Evolutionary conservation across 176 grass and related monocot species (phyloP), one percentile per base, ranked within the genome.

Genomic region (Secale cereale): DNA sequence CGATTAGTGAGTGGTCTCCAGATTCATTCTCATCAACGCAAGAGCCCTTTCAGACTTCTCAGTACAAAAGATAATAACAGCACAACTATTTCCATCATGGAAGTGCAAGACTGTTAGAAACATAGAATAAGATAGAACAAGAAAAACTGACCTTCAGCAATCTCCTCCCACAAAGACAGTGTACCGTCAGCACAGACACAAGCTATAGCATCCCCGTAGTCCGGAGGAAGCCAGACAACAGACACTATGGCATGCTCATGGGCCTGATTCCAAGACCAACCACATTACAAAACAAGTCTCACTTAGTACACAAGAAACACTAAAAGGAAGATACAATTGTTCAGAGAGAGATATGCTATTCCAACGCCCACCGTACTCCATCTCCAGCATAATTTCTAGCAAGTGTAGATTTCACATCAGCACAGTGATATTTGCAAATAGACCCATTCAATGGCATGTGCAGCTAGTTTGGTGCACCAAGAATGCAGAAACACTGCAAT

Each of bases 141-240:
- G 65, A 79, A 19, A 40, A 88, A 73, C 59, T 71, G 5, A 96
- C 97, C 97, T 85, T 86, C 89, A 77, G 71, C 81, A 80, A 89
- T 68, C 78, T 99, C 97, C 83, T 99, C 97, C 94, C 97, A 99
- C 72, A 99, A 87, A 39, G 97, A 99, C n/a, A 99, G 82, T 4
- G 86, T 88, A 46, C 94, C 90, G 77, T 96, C 93, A 79, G 80
- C 72, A 85, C 78, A 96, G 59, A 92, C 78, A 88, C 97, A 99
- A 77, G 94, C 91, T 80, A 99, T 82, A 45, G 97, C 97, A 85
- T 99, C 97, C 1, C 97, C 94, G 16, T 89, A 88, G 79, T 99
- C 94, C 1, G 88, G 92, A 84, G 97, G 97, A 87, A 95, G 75
- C 91, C 91, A 99, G 59, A 92, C 66, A 0, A 96, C 80, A 83